phyloP scores from a whole-genome alignment of 2,329 filamentous ascomycete species.

The Phialophora macrospora region DNA sequence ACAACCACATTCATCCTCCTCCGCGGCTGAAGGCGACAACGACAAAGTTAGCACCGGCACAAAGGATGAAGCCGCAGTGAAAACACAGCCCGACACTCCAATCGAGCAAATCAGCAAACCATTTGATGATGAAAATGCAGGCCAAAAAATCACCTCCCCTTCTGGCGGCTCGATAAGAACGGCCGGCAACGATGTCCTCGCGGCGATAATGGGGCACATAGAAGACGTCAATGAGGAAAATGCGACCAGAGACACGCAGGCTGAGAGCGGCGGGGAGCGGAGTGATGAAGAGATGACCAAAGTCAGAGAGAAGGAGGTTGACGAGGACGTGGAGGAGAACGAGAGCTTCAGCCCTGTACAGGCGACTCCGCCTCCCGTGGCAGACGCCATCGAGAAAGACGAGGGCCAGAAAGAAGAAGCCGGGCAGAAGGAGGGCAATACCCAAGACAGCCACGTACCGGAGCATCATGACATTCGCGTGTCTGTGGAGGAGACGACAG shows the following conservation, averaged over 20 bases:
- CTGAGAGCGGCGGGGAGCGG: background rate
- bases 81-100: slow-evolving; percentile 20
- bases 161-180: slow-evolving; percentile 38
- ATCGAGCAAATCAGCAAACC: slow-evolving; percentile 19
- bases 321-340: slow-evolving; percentile 11
- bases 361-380: background rate
- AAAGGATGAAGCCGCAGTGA: background rate
- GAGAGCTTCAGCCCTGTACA: slow-evolving; percentile 15
- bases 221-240: slow-evolving; percentile 27
- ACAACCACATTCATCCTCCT: background rate
- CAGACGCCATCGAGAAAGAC: background rate
- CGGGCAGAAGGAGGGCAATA: slow-evolving; percentile 5
- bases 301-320: background rate
- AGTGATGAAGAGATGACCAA: background rate
- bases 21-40: background rate
- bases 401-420: background rate
- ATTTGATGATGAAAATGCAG: slow-evolving; percentile 19
- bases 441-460: background rate
- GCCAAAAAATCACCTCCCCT: slow-evolving; percentile 31
- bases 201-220: slow-evolving; percentile 36
- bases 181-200: slow-evolving; percentile 33
- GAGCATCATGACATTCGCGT: background rate
- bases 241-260: background rate
- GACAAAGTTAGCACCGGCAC: background rate
- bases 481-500: slow-evolving; percentile 12